Percentiles rank a stretch among this genome's conserved stretches.
Evolutionary conservation across 352 stramenopile species (phyloP).

Genomic region (Phytopythium kandeliae): DNA sequence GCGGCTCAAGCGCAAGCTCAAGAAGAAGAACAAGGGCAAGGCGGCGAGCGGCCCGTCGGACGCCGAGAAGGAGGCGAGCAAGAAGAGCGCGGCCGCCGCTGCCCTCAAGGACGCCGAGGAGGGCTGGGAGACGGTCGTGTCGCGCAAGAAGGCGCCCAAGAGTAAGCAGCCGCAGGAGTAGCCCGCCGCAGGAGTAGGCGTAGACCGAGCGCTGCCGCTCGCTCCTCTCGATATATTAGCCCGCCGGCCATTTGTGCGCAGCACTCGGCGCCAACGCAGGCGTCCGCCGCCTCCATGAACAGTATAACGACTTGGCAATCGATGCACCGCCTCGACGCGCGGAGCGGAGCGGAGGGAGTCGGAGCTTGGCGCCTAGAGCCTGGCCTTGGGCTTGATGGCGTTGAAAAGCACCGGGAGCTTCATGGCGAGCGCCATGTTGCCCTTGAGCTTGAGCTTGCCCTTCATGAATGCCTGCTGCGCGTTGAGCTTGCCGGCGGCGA

Average conservation of each 20-base stretch:
- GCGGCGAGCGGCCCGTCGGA: slow-evolving; percentile 21
- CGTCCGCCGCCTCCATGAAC: no score
- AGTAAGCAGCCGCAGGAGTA: slow-evolving; percentile 51
- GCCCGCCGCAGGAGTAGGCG: background rate
- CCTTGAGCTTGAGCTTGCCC: slow-evolving; percentile 94
- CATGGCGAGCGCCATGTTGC: slow-evolving; percentile 94
- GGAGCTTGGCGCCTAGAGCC: no score
- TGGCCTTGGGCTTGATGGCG: slow-evolving; percentile 79
- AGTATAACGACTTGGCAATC: no score
- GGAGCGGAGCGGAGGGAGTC: no score
- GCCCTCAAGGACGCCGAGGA: slow-evolving; percentile 69
- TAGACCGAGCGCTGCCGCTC: no score
- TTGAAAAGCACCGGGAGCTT: slow-evolving; percentile 92
- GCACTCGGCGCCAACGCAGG: no score
- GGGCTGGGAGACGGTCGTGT: slow-evolving; percentile 73
- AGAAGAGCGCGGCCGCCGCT: slow-evolving; percentile 31
- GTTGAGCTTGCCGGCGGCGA: slow-evolving; percentile 86
- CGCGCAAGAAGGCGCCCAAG: slow-evolving; percentile 55
- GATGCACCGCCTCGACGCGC: no score
- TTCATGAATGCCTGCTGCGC: slow-evolving; percentile 95
- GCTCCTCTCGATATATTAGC: slow-evolving; percentile 13
- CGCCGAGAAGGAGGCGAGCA: slow-evolving; percentile 41
- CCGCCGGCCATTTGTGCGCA: no score
- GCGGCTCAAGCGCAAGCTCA: slow-evolving; percentile 75
- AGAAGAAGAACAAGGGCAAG: slow-evolving; percentile 82